A percentile compares a stretch with the other conserved stretches of the same genome.
phyloP scores from a whole-genome alignment of 2,329 filamentous ascomycete species.

The Venturiaceae sp. region DNA sequence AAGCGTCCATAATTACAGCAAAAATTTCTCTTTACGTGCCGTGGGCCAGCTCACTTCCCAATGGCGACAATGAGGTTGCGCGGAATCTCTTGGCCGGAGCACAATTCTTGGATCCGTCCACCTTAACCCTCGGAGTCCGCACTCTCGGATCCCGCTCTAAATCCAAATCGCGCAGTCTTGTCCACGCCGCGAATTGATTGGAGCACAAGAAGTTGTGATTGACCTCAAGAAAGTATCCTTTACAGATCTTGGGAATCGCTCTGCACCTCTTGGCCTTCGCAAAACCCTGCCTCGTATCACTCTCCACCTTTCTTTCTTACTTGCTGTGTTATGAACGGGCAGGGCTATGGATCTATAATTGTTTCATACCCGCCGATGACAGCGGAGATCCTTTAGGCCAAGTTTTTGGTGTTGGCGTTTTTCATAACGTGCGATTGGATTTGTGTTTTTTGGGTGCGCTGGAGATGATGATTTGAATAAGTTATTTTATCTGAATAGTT shows the following conservation, averaged over 20 bases:
- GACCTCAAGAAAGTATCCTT: not conserved
- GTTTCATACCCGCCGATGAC: not conserved
- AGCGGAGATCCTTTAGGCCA: not conserved
- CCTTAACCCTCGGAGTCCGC: not conserved
- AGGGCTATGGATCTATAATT: not conserved
- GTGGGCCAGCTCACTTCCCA: not conserved
- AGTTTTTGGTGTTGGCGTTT: not conserved
- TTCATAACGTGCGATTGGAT: not conserved
- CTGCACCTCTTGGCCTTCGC: not conserved
- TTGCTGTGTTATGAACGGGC: not conserved
- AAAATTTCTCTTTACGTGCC: not conserved
- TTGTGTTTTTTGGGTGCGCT: not conserved
- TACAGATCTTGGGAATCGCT: not conserved
- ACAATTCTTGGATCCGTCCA: not conserved
- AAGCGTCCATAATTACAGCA: not conserved
- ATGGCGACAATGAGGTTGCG: not conserved
- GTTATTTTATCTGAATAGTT: not conserved
- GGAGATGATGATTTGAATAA: not conserved
- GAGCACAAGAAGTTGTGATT: not conserved
- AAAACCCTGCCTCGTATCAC: not conserved
- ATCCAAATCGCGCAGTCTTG: not conserved
- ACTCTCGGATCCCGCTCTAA: not conserved
- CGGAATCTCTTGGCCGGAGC: not conserved
- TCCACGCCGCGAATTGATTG: not conserved
- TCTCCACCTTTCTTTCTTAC: not conserved